Conservation (phyloP, 108 stramenopile genomes). For the Fistulifera pelliculosa region DNA sequence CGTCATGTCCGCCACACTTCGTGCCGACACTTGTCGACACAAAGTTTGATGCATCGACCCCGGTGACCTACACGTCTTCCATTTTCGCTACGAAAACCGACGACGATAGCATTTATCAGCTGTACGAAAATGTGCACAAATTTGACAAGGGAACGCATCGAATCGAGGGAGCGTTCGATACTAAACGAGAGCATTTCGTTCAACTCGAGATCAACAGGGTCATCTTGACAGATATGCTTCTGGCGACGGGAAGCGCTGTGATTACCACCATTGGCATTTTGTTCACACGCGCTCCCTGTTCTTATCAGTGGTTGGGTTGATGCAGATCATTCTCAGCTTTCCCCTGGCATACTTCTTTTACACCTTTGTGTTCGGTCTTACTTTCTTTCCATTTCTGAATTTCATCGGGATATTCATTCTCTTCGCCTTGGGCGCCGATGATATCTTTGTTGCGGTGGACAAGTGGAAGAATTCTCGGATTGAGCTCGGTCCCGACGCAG, state of each 20-base stretch:
- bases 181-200: constrained; percentile 32
- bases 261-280: constrained; percentile 33
- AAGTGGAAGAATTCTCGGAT: constrained; percentile 48
- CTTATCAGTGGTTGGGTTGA: constrained; percentile 32
- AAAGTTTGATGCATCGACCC: constrained; percentile 16
- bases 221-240: constrained; percentile 27
- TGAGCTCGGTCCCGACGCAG: constrained; percentile 13
- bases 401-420: constrained; percentile 52
- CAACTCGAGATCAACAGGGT: constrained; percentile 15
- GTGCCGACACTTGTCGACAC: constrained; percentile 28
- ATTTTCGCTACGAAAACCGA: constrained; percentile 30
- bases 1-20: constrained; percentile 24
- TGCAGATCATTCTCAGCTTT: constrained; percentile 42
- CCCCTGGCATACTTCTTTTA: constrained; percentile 51
- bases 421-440: constrained; percentile 50
- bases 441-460: constrained; percentile 46
- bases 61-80: constrained; percentile 25
- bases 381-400: constrained; percentile 57
- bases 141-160: constrained; percentile 19
- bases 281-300: constrained; percentile 44
- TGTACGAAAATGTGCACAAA: constrained; percentile 24
- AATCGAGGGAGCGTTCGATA: constrained; percentile 37
- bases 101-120: constrained; percentile 5
- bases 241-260: constrained; percentile 29
- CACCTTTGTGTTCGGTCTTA: constrained; percentile 31